Percentiles rank a stretch among this genome's conserved stretches.
These are phyloP conservation scores for Brasilioporus rufonigricans DNA, from an alignment of 768 basidiomycete species.

Conservation along the genomic window DNA sequence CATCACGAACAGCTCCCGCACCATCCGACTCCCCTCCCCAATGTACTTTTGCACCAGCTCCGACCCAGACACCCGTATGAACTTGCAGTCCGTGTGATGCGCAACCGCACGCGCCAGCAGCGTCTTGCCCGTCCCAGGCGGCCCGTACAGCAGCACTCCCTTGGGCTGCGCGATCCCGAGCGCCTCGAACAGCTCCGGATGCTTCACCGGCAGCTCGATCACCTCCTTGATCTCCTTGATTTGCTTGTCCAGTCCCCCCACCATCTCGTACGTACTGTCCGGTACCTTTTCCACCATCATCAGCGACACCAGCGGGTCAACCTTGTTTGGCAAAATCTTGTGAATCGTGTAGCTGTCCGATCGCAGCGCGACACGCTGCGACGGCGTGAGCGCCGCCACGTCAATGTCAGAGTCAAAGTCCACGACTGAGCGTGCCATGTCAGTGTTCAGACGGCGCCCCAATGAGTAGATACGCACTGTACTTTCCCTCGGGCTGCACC, in stretches of 20 bases:
- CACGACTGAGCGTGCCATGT: conserved; percentile 59
- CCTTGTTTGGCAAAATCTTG: conserved; percentile 95
- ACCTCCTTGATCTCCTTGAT: conserved; percentile 99
- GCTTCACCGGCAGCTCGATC: conserved; percentile 96
- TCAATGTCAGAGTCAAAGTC: conserved; percentile 91
- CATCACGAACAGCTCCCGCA: conserved; percentile 97
- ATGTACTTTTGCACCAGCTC: conserved; percentile 99
- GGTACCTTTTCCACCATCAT: conserved; percentile 99
- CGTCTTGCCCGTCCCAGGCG: conserved; percentile 96
- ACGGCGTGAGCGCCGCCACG: conserved; percentile 72
- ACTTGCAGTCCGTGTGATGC: conserved; percentile 96
- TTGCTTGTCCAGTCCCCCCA: conserved; percentile 96
- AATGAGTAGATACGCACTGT: conserved; percentile 60
- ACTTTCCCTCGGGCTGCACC: conserved; percentile 98
- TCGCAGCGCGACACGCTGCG: conserved; percentile 90
- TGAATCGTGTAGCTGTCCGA: conserved; percentile 97
- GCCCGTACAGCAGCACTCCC: conserved; percentile 93
- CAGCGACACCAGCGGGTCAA: conserved; percentile 95
- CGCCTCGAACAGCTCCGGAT: conserved; percentile 94
- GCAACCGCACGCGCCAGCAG: conserved; percentile 93
- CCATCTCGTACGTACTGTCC: conserved; percentile 99
- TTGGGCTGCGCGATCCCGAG: conserved; percentile 97
- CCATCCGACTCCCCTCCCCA: conserved; percentile 95
- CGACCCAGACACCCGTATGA: conserved; percentile 92
- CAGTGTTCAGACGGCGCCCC: not conserved